These are phyloP conservation scores for Bipolaris oryzae DNA, from an alignment of 2,329 filamentous ascomycete genomes.

Conservation along the genomic window DNA sequence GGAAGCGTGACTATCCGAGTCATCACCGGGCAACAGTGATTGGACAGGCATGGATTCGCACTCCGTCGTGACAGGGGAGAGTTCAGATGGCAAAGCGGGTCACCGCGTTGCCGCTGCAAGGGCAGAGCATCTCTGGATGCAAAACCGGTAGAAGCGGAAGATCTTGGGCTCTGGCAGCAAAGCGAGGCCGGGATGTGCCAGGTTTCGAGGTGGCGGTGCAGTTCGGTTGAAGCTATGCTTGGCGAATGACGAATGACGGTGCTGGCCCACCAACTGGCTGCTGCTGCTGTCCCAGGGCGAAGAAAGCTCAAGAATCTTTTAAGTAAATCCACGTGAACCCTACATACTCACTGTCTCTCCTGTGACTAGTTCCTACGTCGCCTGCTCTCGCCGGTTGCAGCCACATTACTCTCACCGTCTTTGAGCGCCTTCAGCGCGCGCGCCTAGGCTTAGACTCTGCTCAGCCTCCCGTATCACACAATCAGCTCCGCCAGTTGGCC, in stretches of 20 bases:
- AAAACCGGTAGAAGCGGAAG: slow-evolving; percentile 19
- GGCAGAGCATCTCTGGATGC: slow-evolving; percentile 28
- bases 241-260: slow-evolving; percentile 16
- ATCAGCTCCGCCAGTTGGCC: slow-evolving; percentile 11
- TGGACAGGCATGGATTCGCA: slow-evolving; percentile 16
- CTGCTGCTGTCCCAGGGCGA: slow-evolving; percentile 7
- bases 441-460: slow-evolving; percentile 29
- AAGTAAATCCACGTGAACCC: slow-evolving; percentile 13
- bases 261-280: slow-evolving; percentile 12
- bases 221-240: slow-evolving; percentile 10
- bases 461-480: slow-evolving; percentile 23
- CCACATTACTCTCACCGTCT: slow-evolving; percentile 7
- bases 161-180: slow-evolving; percentile 16
- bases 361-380: slow-evolving; percentile 14
- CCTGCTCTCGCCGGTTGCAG: neutral
- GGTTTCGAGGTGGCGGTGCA: slow-evolving; percentile 21
- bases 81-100: slow-evolving; percentile 40
- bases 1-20: slow-evolving; percentile 24
- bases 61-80: slow-evolving; percentile 9
- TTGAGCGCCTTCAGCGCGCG: slow-evolving; percentile 36
- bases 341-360: slow-evolving; percentile 6
- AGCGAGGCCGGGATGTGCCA: slow-evolving; percentile 11
- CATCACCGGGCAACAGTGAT: slow-evolving; percentile 17
- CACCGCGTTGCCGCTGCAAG: slow-evolving; percentile 42
- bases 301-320: slow-evolving; percentile 16